Evolutionary conservation across 148 eudicot genomes (phyloP), one percentile per base, ranked within the genome.

Genomic region (Chenopodium berlandieri): DNA sequence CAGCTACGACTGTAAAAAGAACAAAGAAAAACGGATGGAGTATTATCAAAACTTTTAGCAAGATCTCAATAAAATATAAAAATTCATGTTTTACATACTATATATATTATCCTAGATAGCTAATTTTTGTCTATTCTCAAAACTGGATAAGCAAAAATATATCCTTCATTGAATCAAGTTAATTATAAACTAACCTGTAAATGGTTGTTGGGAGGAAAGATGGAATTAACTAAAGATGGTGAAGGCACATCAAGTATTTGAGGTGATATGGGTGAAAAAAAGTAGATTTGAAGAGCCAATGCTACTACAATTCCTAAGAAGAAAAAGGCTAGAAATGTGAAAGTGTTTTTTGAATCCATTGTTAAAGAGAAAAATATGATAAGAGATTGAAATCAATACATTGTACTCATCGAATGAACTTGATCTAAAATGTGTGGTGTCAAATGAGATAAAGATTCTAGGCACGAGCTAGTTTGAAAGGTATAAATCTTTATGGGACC

Each of bases 201-300:
- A 34, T 68, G 80, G 73, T 79, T 79, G 84, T 94, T 91, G 9
- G 90, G 66, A 14, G 91, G 87, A 71, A 82, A 32, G 75, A 50
- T 4, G 9, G 80, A 79, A 48, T 58, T 7, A 64, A 78, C 32
- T 27, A 83, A 58, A 31, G 90, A 83, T 9, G 86, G 34, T 4
- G 85, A 19, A 70, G 92, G 91, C 30, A 91, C n/a, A 22, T 84
- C 67, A 79, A 90, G 86, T 22, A 81, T 64, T 17, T 88, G 81
- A 71, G 94, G 95, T 14, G 90, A 88, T 9, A 90, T 88, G 40
- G 93, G 95, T 8, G 98, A 92, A 79, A 86, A 90, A 65, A 86
- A 84, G 77, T 83, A 68, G 67, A 90, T 79, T 76, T 90, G 93
- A 40, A 90, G 75, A 48, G 78, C 67, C 25, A 91, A 63, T 52